Percentiles rank a stretch among this genome's conserved stretches.
Conservation (phyloP, 225 moss, liverwort and hornwort species). For the Polytrichum formosum region DNA sequence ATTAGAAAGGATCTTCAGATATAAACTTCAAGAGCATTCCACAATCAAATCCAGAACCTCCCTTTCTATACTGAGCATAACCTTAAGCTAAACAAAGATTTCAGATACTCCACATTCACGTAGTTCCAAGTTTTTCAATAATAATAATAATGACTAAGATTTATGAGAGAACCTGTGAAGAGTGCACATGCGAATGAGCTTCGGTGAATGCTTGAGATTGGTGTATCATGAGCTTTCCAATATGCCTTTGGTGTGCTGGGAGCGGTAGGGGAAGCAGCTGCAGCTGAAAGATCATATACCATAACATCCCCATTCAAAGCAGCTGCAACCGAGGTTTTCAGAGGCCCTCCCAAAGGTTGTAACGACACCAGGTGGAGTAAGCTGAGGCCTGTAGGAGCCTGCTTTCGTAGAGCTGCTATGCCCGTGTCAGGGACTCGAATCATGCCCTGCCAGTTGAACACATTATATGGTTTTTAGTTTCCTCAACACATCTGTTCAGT, state of each 20-base stretch:
- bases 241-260: slow-evolving; percentile 48
- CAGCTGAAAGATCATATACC: slow-evolving; percentile 63
- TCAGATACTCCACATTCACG: too few relatives aligned
- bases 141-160: too few relatives aligned
- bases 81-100: too few relatives aligned
- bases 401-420: slow-evolving; percentile 42
- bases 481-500: too few relatives aligned
- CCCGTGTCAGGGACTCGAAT: slow-evolving; percentile 60
- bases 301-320: slow-evolving; percentile 59
- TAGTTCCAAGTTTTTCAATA: too few relatives aligned
- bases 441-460: slow-evolving; percentile 39
- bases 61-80: too few relatives aligned
- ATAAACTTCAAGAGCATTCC: too few relatives aligned
- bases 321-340: slow-evolving; percentile 56
- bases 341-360: slow-evolving; percentile 62
- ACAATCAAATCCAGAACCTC: too few relatives aligned
- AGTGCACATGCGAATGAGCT: slow-evolving; percentile 56
- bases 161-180: slow-evolving; percentile 32
- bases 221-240: slow-evolving; percentile 65
- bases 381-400: slow-evolving; percentile 40
- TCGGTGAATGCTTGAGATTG: slow-evolving; percentile 62
- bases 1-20: too few relatives aligned
- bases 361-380: slow-evolving; percentile 53
- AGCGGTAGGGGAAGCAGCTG: slow-evolving; percentile 35
- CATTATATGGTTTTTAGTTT: background rate